Base-by-base conservation (phyloP, 2,329 filamentous ascomycete species). In the Cordyceps cateniannulata region DNA sequence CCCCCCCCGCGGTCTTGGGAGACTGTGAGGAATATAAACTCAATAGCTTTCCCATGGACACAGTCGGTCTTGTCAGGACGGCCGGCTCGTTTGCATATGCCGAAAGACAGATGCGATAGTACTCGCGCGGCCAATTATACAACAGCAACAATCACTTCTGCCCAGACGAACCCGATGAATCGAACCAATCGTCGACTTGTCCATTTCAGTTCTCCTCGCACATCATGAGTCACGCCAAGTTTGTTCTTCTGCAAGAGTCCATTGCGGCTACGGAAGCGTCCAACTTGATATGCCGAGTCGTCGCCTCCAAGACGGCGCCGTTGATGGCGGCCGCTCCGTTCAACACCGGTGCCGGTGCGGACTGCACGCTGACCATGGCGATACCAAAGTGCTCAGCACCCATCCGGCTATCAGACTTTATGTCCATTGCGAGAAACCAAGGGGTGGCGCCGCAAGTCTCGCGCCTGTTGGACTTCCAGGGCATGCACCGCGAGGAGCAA, bases 211-310 rank as follows among this genome's bases (percentile, higher is more conserved):
- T 44, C 16, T 12, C 8, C 16, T 12, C 8, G 38, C 35, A 18
- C 53, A 48, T 20, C 20, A 61, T 61, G 59, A 56, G 24, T 25
- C 47, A 55, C 40, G 27, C 49, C 29, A 62, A 58, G 32, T 62
- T 62, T 35, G 32, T 59, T 5, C 60, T 62, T n/a, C 55, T 62
- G 14, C 40, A 53, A 9, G 54, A 62, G 54, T 16, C 54, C 22
- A 59, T 62, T 20, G 22, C 60, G 42, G 60, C 55, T 1, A 29
- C 54, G 8, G 54, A 59, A 9, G 60, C 60, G 3, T 42, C 54
- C 5, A 59, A 59, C 24, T 14, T 62, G 8, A 14, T 62, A 10
- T 62, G 60, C 16, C 48, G 49, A 9, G 60, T 62, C 29, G 60
- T 62, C 12, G 60, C 42, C 24, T 62, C 60, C 48, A 62, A 54